Conservation (phyloP, 441 rosid genomes). For the Populus tomentosa region DNA sequence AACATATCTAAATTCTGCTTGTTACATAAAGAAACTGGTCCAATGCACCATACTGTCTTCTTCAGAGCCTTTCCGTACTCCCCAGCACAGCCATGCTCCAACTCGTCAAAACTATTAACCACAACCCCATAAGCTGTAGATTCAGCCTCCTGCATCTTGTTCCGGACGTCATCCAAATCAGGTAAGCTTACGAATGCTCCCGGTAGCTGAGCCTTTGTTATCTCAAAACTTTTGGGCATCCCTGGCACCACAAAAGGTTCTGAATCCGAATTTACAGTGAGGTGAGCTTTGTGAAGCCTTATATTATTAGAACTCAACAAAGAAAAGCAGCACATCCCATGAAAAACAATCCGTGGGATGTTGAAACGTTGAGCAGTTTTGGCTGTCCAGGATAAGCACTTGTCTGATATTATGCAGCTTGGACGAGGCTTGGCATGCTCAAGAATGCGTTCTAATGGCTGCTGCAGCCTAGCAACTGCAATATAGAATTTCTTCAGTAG, state of each 20-base stretch:
- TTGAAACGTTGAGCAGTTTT: constrained; percentile 9
- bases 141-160: constrained; percentile 27
- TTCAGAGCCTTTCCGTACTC: constrained; percentile 16
- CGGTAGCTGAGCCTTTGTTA: constrained; percentile 38
- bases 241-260: constrained; percentile 21
- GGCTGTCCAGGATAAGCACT: constrained; percentile 23
- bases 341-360: constrained; percentile 34
- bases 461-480: constrained; percentile 21
- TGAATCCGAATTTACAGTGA: constrained; percentile 17
- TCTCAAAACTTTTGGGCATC: constrained; percentile 19
- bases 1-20: constrained; percentile 16
- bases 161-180: constrained; percentile 16
- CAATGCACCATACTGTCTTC: constrained; percentile 36
- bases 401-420: constrained; percentile 30
- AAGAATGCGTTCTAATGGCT: constrained; percentile 18
- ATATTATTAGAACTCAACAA: constrained; percentile 16
- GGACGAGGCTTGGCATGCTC: constrained; percentile 8
- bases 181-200: constrained; percentile 17
- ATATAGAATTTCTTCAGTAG: constrained; percentile 17
- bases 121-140: constrained; percentile 24
- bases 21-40: constrained; percentile 32
- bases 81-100: constrained; percentile 23
- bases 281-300: constrained; percentile 4
- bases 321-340: constrained; percentile 28
- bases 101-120: constrained; percentile 32